Conservation (phyloP, 176 grass and related monocot species). For the Metroxylon sagu region DNA sequence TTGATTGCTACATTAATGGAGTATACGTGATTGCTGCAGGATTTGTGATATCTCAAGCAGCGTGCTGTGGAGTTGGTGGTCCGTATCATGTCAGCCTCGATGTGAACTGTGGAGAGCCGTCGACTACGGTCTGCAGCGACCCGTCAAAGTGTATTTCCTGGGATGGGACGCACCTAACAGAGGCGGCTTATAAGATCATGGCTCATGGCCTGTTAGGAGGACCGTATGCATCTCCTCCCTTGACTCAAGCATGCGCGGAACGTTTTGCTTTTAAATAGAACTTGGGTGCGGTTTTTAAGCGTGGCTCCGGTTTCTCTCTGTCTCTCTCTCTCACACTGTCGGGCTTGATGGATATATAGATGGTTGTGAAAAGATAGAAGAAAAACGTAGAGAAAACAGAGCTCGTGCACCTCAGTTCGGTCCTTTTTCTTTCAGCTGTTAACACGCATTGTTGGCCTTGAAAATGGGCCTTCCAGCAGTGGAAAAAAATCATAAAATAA, state of each 20-base stretch:
- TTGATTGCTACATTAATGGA: too few relatives aligned
- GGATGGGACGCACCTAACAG: slow-evolving; percentile 47
- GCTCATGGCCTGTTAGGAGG: slow-evolving; percentile 32
- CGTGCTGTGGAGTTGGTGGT: slow-evolving; percentile 29
- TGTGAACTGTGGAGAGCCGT: slow-evolving; percentile 10
- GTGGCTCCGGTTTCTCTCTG: not conserved
- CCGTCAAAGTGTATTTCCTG: slow-evolving; percentile 26
- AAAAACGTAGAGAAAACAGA: too few relatives aligned
- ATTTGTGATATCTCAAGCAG: not conserved
- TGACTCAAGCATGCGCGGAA: not conserved
- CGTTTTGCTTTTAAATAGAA: too few relatives aligned
- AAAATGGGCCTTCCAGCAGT: too few relatives aligned
- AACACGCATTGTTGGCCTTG: too few relatives aligned
- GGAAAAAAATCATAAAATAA: too few relatives aligned
- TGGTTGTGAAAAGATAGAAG: too few relatives aligned
- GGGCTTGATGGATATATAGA: too few relatives aligned
- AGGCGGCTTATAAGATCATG: slow-evolving; percentile 35
- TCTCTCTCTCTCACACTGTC: not conserved
- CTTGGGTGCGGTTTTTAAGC: too few relatives aligned
- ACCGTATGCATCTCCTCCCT: slow-evolving; percentile 18
- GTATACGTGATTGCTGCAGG: too few relatives aligned
- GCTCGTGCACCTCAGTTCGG: too few relatives aligned
- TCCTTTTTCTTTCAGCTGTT: too few relatives aligned
- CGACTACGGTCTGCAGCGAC: slow-evolving; percentile 23
- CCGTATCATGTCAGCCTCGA: slow-evolving; percentile 29